Evolutionary conservation across 2,329 filamentous ascomycete genomes (phyloP).

Genomic region (Parastagonospora avenae): DNA sequence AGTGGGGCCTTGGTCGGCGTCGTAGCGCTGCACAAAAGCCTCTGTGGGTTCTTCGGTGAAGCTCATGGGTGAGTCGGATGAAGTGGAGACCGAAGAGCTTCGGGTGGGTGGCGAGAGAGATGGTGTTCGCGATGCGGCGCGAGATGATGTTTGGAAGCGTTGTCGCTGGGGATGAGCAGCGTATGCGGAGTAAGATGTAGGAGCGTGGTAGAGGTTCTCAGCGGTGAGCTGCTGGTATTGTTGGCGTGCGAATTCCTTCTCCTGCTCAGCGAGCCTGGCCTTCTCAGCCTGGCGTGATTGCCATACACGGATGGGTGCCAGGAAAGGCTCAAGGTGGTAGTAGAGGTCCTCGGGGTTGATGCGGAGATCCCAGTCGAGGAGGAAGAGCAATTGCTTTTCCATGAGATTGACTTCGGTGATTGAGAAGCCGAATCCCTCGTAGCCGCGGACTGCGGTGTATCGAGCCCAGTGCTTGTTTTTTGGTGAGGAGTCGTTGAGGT

Average conservation of each 20-base stretch:
- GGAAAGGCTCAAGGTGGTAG: constrained; percentile 83
- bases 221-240: constrained; percentile 44
- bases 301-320: constrained; percentile 76
- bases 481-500: constrained; percentile 95
- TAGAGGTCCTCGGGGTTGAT: constrained; percentile 87
- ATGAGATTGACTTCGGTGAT: constrained; percentile 97
- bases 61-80: constrained; percentile 42
- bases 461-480: constrained; percentile 99
- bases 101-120: constrained; percentile 55
- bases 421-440: constrained; percentile 84
- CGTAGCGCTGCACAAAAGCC: constrained; percentile 48
- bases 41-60: constrained; percentile 40
- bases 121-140: constrained; percentile 53
- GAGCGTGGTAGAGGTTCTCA: constrained; percentile 47
- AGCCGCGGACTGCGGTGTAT: constrained; percentile 79
- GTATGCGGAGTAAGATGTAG: constrained; percentile 42
- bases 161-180: constrained; percentile 29
- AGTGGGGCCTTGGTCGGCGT: constrained; percentile 48
- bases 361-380: constrained; percentile 91
- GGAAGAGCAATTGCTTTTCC: constrained; percentile 97
- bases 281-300: constrained; percentile 61
- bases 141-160: constrained; percentile 37
- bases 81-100: constrained; percentile 43
- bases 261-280: constrained; percentile 52
- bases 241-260: constrained; percentile 48